A percentile compares a stretch with the other conserved stretches of the same genome.
These are phyloP conservation scores for Ceratocystis albifundus DNA, from an alignment of 2,329 filamentous ascomycete species.

Conservation along the genomic window DNA sequence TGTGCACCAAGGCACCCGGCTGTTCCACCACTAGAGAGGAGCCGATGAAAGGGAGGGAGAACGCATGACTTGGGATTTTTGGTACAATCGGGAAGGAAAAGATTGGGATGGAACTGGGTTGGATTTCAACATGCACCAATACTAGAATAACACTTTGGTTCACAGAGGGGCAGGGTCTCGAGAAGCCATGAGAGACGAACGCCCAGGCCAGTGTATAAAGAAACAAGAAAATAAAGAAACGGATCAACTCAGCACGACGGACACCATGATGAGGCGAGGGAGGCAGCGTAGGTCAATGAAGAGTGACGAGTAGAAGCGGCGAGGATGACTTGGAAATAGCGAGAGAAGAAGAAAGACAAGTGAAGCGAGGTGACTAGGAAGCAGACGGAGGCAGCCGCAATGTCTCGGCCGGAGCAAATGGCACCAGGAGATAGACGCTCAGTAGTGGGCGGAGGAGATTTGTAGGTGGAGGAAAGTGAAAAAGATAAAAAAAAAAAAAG, in stretches of 20 bases:
- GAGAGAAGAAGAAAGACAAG: neutral
- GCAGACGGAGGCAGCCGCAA: neutral
- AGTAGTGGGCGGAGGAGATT: neutral
- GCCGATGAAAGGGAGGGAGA: neutral
- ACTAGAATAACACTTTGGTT: conserved; percentile 8
- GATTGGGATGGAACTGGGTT: conserved; percentile 1
- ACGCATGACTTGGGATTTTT: conserved; percentile 7
- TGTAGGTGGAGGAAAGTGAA: neutral
- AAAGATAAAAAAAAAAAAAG: neutral
- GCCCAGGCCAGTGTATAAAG: conserved; percentile 9
- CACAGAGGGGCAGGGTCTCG: neutral
- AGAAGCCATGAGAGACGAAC: neutral
- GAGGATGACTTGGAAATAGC: neutral
- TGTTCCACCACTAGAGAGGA: conserved; percentile 78
- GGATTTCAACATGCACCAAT: conserved; percentile 18
- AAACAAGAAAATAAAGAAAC: conserved; percentile 15
- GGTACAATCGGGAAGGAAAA: neutral
- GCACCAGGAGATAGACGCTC: neutral
- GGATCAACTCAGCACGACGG: conserved; percentile 15
- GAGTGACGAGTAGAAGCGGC: neutral
- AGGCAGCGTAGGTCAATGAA: neutral
- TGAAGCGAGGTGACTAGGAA: neutral
- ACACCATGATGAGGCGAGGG: neutral
- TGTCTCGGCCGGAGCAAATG: neutral
- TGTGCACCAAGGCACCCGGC: conserved; percentile 82